Evolutionary conservation across 2,329 filamentous ascomycete species (phyloP), one percentile per base, ranked within the genome.

Genomic region (Colletotrichum spinosum): DNA sequence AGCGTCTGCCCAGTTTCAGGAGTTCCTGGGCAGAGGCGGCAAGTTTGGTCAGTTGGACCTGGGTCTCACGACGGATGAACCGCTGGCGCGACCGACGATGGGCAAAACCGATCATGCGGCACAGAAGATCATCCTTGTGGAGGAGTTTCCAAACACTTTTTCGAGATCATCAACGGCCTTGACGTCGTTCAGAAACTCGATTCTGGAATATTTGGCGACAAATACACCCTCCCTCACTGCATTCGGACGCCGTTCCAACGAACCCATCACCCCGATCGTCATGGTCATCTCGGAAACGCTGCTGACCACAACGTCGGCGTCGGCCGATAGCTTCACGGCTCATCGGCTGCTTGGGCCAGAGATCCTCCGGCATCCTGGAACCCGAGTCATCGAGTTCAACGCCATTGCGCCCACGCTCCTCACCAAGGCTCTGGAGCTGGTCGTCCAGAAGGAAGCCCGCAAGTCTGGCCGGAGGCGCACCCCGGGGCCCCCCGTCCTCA

Each of bases 251-350:
- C 81, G 78, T 53, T 76, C 71, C 38, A 70, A 71, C 55, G 82
- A 85, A 4, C 77, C 82, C 9, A 81, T 89, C 34, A 88, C 87
- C 1, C 96, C 96, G 0, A 84, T 98, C 41, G 87, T 99, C 38
- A 90, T 99, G 80, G 86, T 99, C 63, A 89, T 99, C 55, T 97
- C 96, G 0, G 96, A 99, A 77, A 97, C 93, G 0, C 82, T 97
- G 12, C 80, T 97, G 13, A 95, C 92, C 0, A 96, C 94, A 1
- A 94, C 90, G 8, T 94, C 92, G 3, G 91, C 94, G 2, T 89
- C 92, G 9, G 89, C 93, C 11, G 94, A 98, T 73, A 97, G 92
- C 76, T 94, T 98, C 72, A 99, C 96, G 1, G 93, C 93, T 0
- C 93, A 98, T 79, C 89, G 94, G 33, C 80, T 99, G 15, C 86